Conservation (phyloP, 768 basidiomycete species). For the Boletus rubescentipes region DNA sequence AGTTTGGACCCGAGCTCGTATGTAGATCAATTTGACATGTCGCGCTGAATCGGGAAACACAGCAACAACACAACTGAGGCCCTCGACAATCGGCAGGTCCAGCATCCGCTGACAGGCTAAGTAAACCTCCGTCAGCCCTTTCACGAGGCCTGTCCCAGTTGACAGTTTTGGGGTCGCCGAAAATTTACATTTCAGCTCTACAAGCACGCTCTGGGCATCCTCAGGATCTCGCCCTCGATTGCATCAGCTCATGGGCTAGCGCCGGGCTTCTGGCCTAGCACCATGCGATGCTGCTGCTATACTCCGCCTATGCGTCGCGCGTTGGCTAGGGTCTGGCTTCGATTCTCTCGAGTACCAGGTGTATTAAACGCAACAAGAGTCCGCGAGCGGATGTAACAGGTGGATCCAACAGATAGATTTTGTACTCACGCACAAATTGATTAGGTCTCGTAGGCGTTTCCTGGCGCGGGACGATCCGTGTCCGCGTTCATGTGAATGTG, state of each 20-base stretch:
- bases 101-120: conserved; percentile 18
- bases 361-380: conserved; percentile 10
- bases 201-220: conserved; percentile 9
- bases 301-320: conserved; percentile 4
- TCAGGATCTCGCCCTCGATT: neutral
- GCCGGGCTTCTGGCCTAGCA: too few relatives aligned
- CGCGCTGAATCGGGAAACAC: conserved; percentile 9
- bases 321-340: conserved; percentile 18
- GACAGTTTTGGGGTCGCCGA: conserved; percentile 35
- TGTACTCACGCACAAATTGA: conserved; percentile 1
- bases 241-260: neutral
- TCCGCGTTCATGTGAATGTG: conserved; percentile 18
- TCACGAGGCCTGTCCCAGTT: conserved; percentile 20
- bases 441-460: neutral
- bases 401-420: conserved; percentile 12
- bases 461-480: conserved; percentile 10
- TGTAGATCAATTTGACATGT: conserved; percentile 20
- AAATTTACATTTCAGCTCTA: conserved; percentile 1
- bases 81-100: conserved; percentile 4
- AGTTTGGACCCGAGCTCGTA: conserved; percentile 14
- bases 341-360: conserved; percentile 10
- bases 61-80: conserved; percentile 6
- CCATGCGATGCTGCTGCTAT: conserved; percentile 1
- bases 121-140: conserved; percentile 3
- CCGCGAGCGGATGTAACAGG: conserved; percentile 11